These are phyloP conservation scores for Metschnikowia baotianmanensis DNA, from an alignment of 805 yeast species.

Conservation along the genomic window DNA sequence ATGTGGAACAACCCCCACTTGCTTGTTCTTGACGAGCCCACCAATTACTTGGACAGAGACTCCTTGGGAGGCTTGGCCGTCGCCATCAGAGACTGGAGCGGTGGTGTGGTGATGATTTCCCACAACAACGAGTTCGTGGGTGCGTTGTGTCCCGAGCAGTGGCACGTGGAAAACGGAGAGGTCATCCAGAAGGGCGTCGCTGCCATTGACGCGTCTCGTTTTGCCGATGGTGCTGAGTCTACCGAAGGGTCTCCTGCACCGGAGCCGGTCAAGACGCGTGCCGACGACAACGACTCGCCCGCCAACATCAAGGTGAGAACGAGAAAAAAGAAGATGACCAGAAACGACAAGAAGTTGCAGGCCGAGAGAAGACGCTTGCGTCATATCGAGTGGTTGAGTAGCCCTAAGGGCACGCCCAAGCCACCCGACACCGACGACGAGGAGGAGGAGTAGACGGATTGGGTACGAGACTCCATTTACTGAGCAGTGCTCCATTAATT, in stretches of 20 bases:
- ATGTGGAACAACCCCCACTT: conserved; percentile 99
- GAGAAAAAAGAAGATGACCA: conserved; percentile 95
- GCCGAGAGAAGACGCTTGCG: conserved; percentile 93
- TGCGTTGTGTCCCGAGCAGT: conserved; percentile 96
- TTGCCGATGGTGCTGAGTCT: conserved; percentile 70
- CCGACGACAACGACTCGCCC: conserved; percentile 83
- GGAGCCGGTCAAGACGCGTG: conserved; percentile 40
- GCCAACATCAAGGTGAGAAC: conserved; percentile 90
- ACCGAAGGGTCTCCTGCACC: conserved; percentile 41
- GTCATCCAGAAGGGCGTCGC: conserved; percentile 81
- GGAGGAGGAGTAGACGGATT: conserved; percentile 42
- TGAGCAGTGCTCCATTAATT: too few relatives aligned
- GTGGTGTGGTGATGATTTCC: conserved; percentile 98
- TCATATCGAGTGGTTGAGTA: conserved; percentile 89
- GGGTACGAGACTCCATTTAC: too few relatives aligned
- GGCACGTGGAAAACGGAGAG: conserved; percentile 93
- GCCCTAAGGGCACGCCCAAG: conserved; percentile 98
- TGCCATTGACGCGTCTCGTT: conserved; percentile 71
- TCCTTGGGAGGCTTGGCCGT: conserved; percentile 96
- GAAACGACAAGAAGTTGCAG: conserved; percentile 91
- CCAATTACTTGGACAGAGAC: conserved; percentile 96
- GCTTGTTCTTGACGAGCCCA: conserved; percentile 95
- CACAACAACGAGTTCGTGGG: conserved; percentile 97
- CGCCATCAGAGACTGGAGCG: conserved; percentile 97
- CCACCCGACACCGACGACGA: conserved; percentile 94